Evolutionary conservation across 805 yeast genomes (phyloP).

Genomic region (Candida easanensis): DNA sequence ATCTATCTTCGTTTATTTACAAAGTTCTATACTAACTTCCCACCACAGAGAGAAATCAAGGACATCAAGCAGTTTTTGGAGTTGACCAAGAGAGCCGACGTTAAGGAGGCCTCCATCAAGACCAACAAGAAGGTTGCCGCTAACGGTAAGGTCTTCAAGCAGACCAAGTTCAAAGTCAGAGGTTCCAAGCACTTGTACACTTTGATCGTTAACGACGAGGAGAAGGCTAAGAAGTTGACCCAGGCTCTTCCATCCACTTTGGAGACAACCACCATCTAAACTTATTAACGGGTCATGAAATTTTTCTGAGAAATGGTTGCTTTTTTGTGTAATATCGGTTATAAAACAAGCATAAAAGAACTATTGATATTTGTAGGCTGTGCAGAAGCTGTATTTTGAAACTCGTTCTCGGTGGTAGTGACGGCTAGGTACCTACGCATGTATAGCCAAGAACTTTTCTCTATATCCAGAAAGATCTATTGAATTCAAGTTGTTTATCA

Average conservation of each 20-base stretch:
- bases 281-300: slow-evolving; percentile 9
- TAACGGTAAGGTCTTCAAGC: slow-evolving; percentile 81
- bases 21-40: slow-evolving; percentile 11
- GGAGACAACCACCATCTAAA: slow-evolving; percentile 55
- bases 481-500: too few species aligned
- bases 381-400: too few species aligned
- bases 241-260: slow-evolving; percentile 96
- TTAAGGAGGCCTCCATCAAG: slow-evolving; percentile 91
- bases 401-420: too few species aligned
- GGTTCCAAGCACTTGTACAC: slow-evolving; percentile 95
- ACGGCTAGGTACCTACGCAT: too few species aligned
- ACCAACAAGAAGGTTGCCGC: slow-evolving; percentile 81
- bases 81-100: slow-evolving; percentile 95
- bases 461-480: too few species aligned
- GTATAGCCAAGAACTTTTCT: too few species aligned
- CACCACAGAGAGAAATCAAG: slow-evolving; percentile 63
- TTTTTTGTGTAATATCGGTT: slow-evolving; percentile 1
- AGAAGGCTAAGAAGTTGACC: slow-evolving; percentile 95
- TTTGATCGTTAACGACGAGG: slow-evolving; percentile 89
- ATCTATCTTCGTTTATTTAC: slow-evolving; percentile 1
- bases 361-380: neutral
- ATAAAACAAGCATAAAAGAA: neutral
- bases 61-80: slow-evolving; percentile 97
- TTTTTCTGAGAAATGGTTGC: slow-evolving; percentile 1
- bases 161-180: slow-evolving; percentile 99